A percentile compares a stretch with the other conserved stretches of the same genome.
phyloP scores from a whole-genome alignment of 108 stramenopile species.

The Skeletonema menzelii region DNA sequence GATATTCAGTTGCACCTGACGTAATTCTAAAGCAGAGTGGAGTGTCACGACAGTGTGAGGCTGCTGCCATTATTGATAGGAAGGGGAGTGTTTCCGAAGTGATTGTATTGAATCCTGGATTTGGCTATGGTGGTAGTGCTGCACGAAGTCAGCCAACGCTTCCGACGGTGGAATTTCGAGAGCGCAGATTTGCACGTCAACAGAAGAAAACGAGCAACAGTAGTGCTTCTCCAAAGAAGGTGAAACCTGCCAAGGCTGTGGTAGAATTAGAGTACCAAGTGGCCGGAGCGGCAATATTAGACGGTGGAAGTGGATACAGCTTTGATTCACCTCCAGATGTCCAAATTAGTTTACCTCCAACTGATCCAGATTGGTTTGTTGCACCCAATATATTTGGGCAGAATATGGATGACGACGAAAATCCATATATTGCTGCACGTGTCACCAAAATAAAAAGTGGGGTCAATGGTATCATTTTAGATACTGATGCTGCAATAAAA shows the following conservation, averaged over 20 bases:
- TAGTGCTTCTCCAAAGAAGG: slow-evolving; percentile 3
- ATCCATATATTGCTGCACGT: slow-evolving; percentile 37
- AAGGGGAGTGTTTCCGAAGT: slow-evolving; percentile 63
- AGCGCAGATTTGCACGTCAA: slow-evolving; percentile 35
- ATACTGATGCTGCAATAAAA: slow-evolving; percentile 16
- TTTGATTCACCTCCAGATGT: slow-evolving; percentile 63
- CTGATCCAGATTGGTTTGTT: slow-evolving; percentile 85
- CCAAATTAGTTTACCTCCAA: slow-evolving; percentile 45
- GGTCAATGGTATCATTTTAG: slow-evolving; percentile 13
- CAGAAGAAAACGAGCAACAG: not conserved
- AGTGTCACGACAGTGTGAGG: slow-evolving; percentile 55
- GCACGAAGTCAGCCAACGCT: slow-evolving; percentile 24
- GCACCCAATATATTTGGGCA: slow-evolving; percentile 14
- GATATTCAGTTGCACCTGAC: slow-evolving; percentile 55
- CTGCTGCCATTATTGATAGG: slow-evolving; percentile 72
- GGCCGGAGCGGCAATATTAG: slow-evolving; percentile 23
- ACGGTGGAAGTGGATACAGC: slow-evolving; percentile 76
- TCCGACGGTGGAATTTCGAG: slow-evolving; percentile 67
- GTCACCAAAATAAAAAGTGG: slow-evolving; percentile 47
- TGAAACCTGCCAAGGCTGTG: slow-evolving; percentile 58
- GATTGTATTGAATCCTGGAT: slow-evolving; percentile 78
- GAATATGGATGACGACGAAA: slow-evolving; percentile 36
- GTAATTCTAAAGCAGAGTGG: slow-evolving; percentile 60
- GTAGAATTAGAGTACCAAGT: slow-evolving; percentile 74
- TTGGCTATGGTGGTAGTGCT: slow-evolving; percentile 61